Conservation (phyloP, 129 eudicot species). For the Saposhnikovia divaricata region DNA sequence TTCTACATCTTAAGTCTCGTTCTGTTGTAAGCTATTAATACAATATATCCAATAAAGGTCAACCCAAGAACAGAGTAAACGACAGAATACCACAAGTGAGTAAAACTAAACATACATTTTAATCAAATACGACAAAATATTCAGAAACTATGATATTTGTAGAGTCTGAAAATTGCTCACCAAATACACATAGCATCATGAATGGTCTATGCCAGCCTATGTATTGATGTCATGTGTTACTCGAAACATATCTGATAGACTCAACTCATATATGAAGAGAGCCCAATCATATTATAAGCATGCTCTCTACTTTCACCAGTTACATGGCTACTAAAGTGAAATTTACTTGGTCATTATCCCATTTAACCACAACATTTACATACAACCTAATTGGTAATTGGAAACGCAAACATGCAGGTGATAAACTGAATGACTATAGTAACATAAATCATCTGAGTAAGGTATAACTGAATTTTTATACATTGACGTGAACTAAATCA, state of each 20-base stretch:
- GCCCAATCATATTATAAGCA: background rate
- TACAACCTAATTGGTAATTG: background rate
- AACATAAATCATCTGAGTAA: background rate
- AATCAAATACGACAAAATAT: background rate
- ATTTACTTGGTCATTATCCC: background rate
- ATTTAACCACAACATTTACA: background rate
- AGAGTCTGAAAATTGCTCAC: background rate
- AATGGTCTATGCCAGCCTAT: background rate
- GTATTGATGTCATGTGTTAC: background rate
- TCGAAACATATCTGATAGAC: background rate
- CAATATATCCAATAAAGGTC: background rate
- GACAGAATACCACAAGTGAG: background rate
- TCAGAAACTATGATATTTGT: background rate
- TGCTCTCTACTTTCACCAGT: background rate
- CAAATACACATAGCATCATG: background rate
- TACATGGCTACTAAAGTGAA: background rate
- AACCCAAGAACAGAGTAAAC: background rate
- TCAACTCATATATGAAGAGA: background rate
- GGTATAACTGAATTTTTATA: background rate
- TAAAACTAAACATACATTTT: background rate
- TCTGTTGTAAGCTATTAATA: background rate
- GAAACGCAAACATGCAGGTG: background rate
- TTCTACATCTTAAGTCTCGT: background rate
- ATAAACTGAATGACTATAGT: background rate
- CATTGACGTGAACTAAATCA: conserved; percentile 4